A percentile compares a stretch with the other conserved stretches of the same genome.
phyloP scores from a whole-genome alignment of 2,329 filamentous ascomycete species.

The Clarireedia homoeocarpa region DNA sequence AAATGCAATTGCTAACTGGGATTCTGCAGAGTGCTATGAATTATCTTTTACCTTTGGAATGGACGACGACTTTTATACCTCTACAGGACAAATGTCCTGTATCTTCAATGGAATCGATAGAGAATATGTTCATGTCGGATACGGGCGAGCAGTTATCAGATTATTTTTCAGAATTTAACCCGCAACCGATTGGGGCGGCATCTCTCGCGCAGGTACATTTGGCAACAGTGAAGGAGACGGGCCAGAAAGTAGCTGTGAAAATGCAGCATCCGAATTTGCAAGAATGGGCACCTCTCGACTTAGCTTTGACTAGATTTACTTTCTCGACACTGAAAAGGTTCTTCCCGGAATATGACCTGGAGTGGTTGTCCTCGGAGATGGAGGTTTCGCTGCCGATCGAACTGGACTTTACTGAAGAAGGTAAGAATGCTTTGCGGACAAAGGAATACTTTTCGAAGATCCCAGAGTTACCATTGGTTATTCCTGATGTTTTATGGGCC shows the following conservation, averaged over 20 bases:
- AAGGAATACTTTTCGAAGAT: slow-evolving; percentile 73
- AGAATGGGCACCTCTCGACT: slow-evolving; percentile 83
- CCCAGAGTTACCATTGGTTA: slow-evolving; percentile 70
- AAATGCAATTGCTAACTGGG: slow-evolving; percentile 16
- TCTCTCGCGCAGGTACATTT: slow-evolving; percentile 92
- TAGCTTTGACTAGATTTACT: slow-evolving; percentile 78
- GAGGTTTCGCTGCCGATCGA: slow-evolving; percentile 84
- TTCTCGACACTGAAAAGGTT: slow-evolving; percentile 85
- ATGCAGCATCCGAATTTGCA: slow-evolving; percentile 87
- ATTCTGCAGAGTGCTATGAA: slow-evolving; percentile 72
- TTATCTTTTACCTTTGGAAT: slow-evolving; percentile 83
- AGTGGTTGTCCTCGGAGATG: slow-evolving; percentile 94
- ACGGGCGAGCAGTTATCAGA: slow-evolving; percentile 73
- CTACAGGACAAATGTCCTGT: slow-evolving; percentile 94
- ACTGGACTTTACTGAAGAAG: slow-evolving; percentile 82
- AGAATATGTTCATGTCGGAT: slow-evolving; percentile 77
- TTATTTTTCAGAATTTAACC: slow-evolving; percentile 78
- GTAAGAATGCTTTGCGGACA: slow-evolving; percentile 71
- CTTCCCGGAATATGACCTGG: slow-evolving; percentile 95
- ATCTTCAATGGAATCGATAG: slow-evolving; percentile 78
- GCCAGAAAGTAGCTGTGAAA: slow-evolving; percentile 88
- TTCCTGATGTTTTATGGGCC: slow-evolving; percentile 86
- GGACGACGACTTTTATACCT: slow-evolving; percentile 93
- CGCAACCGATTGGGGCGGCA: slow-evolving; percentile 78
- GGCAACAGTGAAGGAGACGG: slow-evolving; percentile 72